phyloP scores from a whole-genome alignment of 1,284 basidiomycete genomes.

The Pholiota adiposa region DNA sequence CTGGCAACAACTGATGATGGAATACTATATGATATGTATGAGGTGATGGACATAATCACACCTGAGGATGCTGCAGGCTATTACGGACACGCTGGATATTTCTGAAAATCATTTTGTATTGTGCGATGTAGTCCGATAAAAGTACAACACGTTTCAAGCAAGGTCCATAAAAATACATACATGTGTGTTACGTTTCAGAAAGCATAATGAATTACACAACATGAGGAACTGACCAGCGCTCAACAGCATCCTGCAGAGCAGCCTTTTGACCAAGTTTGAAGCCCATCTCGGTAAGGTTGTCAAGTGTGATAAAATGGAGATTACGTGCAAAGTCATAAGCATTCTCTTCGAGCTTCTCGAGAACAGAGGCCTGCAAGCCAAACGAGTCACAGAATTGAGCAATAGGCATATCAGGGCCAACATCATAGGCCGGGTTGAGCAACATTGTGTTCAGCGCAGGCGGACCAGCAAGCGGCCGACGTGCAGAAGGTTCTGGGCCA shows the following conservation, averaged over 20 bases:
- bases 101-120: conserved; percentile 3
- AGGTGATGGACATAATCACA: conserved; percentile 18
- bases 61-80: conserved; percentile 16
- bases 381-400: neutral
- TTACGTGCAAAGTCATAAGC: neutral
- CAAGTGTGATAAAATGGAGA: conserved; percentile 4
- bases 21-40: conserved; percentile 19
- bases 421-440: neutral
- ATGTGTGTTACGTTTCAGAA: neutral
- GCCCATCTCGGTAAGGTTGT: conserved; percentile 2
- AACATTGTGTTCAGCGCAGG: neutral
- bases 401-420: neutral
- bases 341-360: neutral
- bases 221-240: conserved; percentile 2
- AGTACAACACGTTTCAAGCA: conserved; percentile 1
- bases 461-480: too few relatives aligned
- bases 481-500: too few relatives aligned
- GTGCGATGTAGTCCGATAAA: neutral
- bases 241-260: conserved; percentile 11
- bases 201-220: neutral
- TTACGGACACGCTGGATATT: conserved; percentile 17
- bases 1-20: conserved; percentile 12
- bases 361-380: neutral
- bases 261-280: conserved; percentile 14
- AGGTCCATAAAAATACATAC: neutral